phyloP scores from a whole-genome alignment of 176 grass and related monocot species.

The Zea mays region DNA sequence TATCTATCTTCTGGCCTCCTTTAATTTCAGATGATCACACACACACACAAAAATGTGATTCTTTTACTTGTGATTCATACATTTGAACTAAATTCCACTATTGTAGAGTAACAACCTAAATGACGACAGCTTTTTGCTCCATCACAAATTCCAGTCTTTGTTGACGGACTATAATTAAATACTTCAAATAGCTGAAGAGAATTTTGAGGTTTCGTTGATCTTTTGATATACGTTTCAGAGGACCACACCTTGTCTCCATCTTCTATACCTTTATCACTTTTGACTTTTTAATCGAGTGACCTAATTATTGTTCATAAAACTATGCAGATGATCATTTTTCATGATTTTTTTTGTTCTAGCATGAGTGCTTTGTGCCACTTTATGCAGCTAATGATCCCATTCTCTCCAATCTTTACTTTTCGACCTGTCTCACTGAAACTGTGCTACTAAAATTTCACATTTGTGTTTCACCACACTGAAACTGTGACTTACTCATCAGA shows the following conservation, averaged over 20 bases:
- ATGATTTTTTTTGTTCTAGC: not conserved
- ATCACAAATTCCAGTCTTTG: not conserved
- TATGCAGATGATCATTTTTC: not conserved
- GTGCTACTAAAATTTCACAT: not conserved
- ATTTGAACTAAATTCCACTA: not conserved
- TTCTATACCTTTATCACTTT: not conserved
- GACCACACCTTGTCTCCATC: slow-evolving; percentile 6
- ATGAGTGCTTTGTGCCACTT: not conserved
- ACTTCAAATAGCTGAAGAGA: not conserved
- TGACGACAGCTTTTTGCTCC: not conserved
- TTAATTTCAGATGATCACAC: not conserved
- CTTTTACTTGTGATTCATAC: not conserved
- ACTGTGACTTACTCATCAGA: not conserved
- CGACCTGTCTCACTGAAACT: not conserved
- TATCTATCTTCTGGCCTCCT: not conserved
- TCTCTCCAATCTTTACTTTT: not conserved
- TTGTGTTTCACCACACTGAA: not conserved
- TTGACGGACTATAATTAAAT: not conserved
- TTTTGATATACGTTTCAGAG: slow-evolving; percentile 19
- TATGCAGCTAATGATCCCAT: not conserved
- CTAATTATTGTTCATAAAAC: slow-evolving; percentile 22
- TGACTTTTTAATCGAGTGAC: not conserved
- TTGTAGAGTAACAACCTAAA: not conserved
- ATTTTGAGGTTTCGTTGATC: slow-evolving; percentile 11
- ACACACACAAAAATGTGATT: not conserved